A percentile compares a stretch with the other conserved stretches of the same genome.
Evolutionary conservation across 2,329 filamentous ascomycete species (phyloP).

Genomic region (Magnaporthiopsis poae): DNA sequence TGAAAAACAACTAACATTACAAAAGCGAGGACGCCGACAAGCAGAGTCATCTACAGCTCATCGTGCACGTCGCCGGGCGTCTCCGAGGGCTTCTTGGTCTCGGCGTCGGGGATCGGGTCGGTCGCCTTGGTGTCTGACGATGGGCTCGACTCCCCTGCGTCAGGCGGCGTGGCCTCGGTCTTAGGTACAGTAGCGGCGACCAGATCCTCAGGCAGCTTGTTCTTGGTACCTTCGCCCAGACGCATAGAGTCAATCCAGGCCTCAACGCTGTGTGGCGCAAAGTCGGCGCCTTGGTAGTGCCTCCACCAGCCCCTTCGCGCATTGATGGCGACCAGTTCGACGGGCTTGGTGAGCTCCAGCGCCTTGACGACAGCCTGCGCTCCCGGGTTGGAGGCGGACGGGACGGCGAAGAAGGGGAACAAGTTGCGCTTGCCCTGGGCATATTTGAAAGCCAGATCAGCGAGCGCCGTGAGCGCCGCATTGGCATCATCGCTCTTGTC

Average conservation of each 20-base stretch:
- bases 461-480: conserved; percentile 53
- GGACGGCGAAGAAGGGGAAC: conserved; percentile 76
- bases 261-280: conserved; percentile 57
- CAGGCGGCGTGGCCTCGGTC: conserved; percentile 16
- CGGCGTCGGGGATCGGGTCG: conserved; percentile 23
- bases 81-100: conserved; percentile 20
- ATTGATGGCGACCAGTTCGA: conserved; percentile 75
- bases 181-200: conserved; percentile 31
- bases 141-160: conserved; percentile 11
- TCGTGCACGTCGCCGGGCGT: conserved; percentile 31
- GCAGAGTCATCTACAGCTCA: conserved; percentile 33
- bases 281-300: conserved; percentile 51
- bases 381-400: conserved; percentile 45
- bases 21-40: background rate
- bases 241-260: conserved; percentile 85
- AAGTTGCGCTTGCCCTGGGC: conserved; percentile 53
- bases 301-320: conserved; percentile 80
- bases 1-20: conserved; percentile 2
- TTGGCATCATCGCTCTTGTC: conserved; percentile 35
- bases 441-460: conserved; percentile 69
- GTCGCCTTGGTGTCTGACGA: conserved; percentile 13
- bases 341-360: conserved; percentile 51
- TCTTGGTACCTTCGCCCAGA: conserved; percentile 75
- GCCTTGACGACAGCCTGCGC: conserved; percentile 44
- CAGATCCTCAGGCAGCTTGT: conserved; percentile 57